Conservation (phyloP, 2,329 filamentous ascomycete genomes). For the Trichophyton schoenleinii region DNA sequence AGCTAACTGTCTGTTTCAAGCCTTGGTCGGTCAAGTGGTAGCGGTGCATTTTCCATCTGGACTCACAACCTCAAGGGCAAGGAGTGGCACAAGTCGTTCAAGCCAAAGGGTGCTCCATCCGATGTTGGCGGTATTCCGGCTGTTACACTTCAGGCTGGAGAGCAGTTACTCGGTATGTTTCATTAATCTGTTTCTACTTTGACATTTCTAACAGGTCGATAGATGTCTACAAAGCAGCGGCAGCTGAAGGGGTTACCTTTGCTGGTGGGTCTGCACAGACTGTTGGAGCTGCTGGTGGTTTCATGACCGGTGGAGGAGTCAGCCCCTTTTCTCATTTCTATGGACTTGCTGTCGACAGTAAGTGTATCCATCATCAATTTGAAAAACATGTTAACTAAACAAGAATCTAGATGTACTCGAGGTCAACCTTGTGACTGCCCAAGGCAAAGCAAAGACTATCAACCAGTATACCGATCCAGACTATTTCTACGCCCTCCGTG, state of each 20-base stretch:
- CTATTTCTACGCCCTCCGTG: constrained; percentile 19
- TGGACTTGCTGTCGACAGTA: constrained; percentile 20
- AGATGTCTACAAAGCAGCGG: constrained; percentile 19
- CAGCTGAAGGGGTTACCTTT: constrained; percentile 16
- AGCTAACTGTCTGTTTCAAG: constrained; percentile 5
- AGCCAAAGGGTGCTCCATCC: constrained; percentile 14
- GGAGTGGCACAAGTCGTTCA: constrained; percentile 16
- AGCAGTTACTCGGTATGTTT: constrained; percentile 17
- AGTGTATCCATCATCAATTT: neutral
- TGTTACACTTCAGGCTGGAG: constrained; percentile 19
- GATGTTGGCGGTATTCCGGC: constrained; percentile 14
- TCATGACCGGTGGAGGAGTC: constrained; percentile 20
- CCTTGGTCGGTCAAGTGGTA: constrained; percentile 19
- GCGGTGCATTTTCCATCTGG: constrained; percentile 19
- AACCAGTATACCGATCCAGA: constrained; percentile 19
- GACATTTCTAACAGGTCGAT: neutral
- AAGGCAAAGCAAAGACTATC: constrained; percentile 13
- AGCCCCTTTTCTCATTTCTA: constrained; percentile 18
- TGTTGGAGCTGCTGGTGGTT: constrained; percentile 20
- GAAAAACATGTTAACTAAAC: neutral
- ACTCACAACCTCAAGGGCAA: constrained; percentile 20
- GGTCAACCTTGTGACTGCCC: constrained; percentile 16
- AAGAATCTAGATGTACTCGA: constrained; percentile 15
- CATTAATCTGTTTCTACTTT: neutral
- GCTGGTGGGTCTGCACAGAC: constrained; percentile 18